Evolutionary conservation across 371 early-diverging fungal genomes (phyloP), one percentile per base, ranked within the genome.

Genomic region (Batkoa obscura): DNA sequence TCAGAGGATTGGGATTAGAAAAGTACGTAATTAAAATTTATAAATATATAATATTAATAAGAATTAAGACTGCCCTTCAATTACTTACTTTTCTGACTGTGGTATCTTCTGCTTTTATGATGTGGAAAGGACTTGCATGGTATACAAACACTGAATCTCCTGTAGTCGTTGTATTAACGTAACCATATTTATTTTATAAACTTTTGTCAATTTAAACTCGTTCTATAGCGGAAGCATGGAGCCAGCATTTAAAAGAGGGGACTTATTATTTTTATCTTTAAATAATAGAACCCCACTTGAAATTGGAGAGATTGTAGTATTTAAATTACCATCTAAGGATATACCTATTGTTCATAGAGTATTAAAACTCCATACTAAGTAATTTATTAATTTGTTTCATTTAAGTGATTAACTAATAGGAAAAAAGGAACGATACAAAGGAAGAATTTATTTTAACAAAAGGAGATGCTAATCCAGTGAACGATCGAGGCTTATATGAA

Each of bases 271-370:
- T 59, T 72, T 99, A 38, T 68, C 78, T 46, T 72, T 86, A 58
- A 76, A 77, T 38, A 68, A 65, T 43, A 68, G 73, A 39, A 71
- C 68, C 5, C 85, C 90, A 12, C 71, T 93, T 17, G 68, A 75
- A 35, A 78, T 87, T 32, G 98, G 98, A 59, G 98, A 99, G 61
- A 95, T 99, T 56, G 77, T 79, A 56, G 99, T 99, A 3, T 99
- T 88, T 75, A 93, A 96, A 67, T 66, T 98, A 55, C 72, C 83
- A 23, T 89, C 83, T 59, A 81, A 86, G 60, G 80, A 81, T 37
- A 90, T 99, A 52, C 99, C 99, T 0, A 99, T 99, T 64, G 99
- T 99, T 9, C 99, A 99, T 67, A 80, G 99, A 39, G 88, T 93
- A 8, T 74, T 98, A 58, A 86, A 88, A 61, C 68, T 90, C 31